phyloP scores from a whole-genome alignment of 225 moss, liverwort and hornwort genomes.

The Ulota crispa region DNA sequence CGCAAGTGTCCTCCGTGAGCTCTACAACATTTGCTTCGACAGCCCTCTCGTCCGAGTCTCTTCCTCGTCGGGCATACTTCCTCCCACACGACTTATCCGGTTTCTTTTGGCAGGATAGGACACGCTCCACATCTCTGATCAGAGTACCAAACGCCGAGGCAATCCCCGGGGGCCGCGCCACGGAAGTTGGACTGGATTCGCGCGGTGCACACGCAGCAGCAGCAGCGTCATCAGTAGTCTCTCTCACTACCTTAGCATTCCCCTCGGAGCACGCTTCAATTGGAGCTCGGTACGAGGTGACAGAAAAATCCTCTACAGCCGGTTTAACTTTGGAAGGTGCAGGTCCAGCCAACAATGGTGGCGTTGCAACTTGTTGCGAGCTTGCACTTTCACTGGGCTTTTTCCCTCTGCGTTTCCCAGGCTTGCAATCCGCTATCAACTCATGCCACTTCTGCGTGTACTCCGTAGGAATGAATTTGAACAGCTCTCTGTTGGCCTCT shows the following conservation, averaged over 20 bases:
- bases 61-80: conserved; percentile 13
- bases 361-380: conserved; percentile 14
- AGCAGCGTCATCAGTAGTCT: neutral
- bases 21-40: conserved; percentile 16
- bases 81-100: conserved; percentile 24
- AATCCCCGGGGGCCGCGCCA: conserved; percentile 24
- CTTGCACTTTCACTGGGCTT: conserved; percentile 14
- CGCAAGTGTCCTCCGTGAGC: conserved; percentile 16
- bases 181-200: conserved; percentile 28
- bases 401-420: conserved; percentile 51
- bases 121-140: conserved; percentile 36
- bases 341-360: conserved; percentile 10
- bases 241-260: conserved; percentile 4
- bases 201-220: neutral
- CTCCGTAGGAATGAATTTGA: conserved; percentile 48
- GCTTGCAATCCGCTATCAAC: conserved; percentile 55
- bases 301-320: conserved; percentile 15
- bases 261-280: conserved; percentile 14
- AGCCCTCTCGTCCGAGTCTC: conserved; percentile 14
- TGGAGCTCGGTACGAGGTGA: neutral
- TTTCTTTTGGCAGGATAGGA: conserved; percentile 19
- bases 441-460: conserved; percentile 53
- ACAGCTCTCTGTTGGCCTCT: conserved; percentile 32
- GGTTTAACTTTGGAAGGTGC: conserved; percentile 14
- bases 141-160: conserved; percentile 38